phyloP scores from a whole-genome alignment of 768 basidiomycete species.

The Wakefieldia striispora region DNA sequence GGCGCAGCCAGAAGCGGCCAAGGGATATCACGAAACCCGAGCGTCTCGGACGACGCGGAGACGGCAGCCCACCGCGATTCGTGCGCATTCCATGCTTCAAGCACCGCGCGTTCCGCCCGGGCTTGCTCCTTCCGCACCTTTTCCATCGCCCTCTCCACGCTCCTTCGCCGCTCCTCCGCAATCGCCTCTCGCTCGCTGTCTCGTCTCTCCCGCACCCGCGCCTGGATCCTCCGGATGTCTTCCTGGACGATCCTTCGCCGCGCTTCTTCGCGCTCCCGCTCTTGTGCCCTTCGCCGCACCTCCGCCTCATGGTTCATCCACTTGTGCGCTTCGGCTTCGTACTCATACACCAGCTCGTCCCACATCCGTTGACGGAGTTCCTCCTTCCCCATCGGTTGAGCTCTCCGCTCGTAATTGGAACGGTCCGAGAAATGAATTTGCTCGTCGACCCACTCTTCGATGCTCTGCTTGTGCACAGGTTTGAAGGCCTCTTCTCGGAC shows the following conservation, averaged over 20 bases:
- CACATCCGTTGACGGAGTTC: constrained; percentile 40
- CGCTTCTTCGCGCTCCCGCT: constrained; percentile 43
- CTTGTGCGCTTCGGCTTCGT: constrained; percentile 49
- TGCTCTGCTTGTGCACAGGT: constrained; percentile 46
- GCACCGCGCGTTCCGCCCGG: constrained; percentile 42
- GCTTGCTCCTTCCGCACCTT: constrained; percentile 43
- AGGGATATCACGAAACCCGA: constrained; percentile 63
- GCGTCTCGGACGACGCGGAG: constrained; percentile 39
- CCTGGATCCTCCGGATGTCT: constrained; percentile 54
- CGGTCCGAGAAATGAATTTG: constrained; percentile 41
- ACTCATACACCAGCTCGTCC: constrained; percentile 52
- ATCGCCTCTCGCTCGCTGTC: constrained; percentile 48
- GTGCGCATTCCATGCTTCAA: constrained; percentile 61
- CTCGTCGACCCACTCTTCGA: constrained; percentile 64
- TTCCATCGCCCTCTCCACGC: constrained; percentile 36
- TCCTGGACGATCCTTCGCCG: constrained; percentile 49
- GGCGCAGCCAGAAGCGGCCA: constrained; percentile 61
- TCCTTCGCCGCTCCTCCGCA: constrained; percentile 46
- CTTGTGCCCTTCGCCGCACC: constrained; percentile 41
- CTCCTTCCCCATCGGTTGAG: constrained; percentile 27
- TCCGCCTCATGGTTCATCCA: constrained; percentile 54
- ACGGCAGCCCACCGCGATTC: constrained; percentile 64
- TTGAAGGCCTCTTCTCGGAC: constrained; percentile 49
- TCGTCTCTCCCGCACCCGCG: constrained; percentile 46
- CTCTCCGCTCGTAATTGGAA: constrained; percentile 27